phyloP scores from a whole-genome alignment of 257 asterid genomes.

The Capsicum rhomboideum region DNA sequence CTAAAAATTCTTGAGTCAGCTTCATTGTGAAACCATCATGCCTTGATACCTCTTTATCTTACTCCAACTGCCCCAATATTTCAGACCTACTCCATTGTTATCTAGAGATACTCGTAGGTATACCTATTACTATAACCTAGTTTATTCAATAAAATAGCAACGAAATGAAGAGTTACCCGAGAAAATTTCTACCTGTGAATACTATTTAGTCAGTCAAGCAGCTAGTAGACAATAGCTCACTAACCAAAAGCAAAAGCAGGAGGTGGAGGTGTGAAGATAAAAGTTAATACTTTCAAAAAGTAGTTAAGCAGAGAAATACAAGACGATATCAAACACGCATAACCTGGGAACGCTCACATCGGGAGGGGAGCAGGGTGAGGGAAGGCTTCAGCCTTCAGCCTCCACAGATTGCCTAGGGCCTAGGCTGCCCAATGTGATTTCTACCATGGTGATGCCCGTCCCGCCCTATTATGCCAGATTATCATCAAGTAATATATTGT shows the following conservation, averaged over 20 bases:
- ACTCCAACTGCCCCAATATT: not conserved
- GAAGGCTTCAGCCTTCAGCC: not conserved
- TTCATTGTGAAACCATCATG: not conserved
- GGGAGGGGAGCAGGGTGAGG: not conserved
- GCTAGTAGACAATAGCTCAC: not conserved
- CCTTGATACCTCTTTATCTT: not conserved
- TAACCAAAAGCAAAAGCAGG: not conserved
- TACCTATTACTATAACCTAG: not conserved
- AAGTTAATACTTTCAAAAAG: not conserved
- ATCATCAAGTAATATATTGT: not conserved
- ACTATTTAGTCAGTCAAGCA: not conserved
- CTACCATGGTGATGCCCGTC: not conserved
- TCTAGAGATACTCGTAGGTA: not conserved
- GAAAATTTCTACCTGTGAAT: not conserved
- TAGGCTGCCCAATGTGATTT: not conserved
- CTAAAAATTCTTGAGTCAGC: constrained; percentile 2
- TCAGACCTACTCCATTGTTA: not conserved
- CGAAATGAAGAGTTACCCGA: not conserved
- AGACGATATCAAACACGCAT: not conserved
- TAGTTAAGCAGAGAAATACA: not conserved
- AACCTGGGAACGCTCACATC: not conserved
- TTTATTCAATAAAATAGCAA: not conserved
- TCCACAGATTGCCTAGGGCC: not conserved
- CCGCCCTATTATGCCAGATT: not conserved
- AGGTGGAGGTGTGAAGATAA: not conserved